Base-by-base conservation (phyloP, 2,329 filamentous ascomycete genomes). In the Ophiostoma montium region DNA sequence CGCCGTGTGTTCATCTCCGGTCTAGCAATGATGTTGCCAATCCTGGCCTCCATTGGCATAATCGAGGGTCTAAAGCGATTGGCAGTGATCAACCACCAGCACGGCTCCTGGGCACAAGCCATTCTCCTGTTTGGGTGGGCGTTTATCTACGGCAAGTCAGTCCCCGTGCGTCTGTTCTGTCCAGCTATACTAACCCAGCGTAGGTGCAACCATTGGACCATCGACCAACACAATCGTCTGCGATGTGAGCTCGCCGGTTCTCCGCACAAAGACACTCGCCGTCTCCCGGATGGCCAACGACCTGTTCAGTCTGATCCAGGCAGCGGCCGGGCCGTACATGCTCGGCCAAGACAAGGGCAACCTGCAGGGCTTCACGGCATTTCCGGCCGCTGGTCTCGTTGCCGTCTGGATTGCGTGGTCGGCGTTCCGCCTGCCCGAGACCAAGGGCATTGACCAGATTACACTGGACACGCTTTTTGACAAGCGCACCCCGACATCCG, bases 121-220 rank as follows among this genome's bases (percentile, higher is more conserved):
- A 53, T 63, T 0, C 62, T 71, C 3, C 64, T 65, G 31, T 52
- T 72, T 31, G 64, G 70, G 27, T 74, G 69, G 68, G 62, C 69
- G 2, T 51, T 57, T 30, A 39, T 56, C n/a, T 56, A 52, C 23
- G 54, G 53, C 52, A 41, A 13, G 49, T 9, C n/a, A 31, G 8
- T 27, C 23, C 23, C 23, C 23, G 23, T 27, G 8, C 23, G 23
- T 7, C 8, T 35, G 15, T 32, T 9, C 32, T 27, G 35, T 15
- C 32, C 27, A 21, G 23, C 23, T 27, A 27, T 27, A 27, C 23
- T 27, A 27, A 27, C 23, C 4, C 23, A 27, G 23, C 23, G 27
- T 23, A 55, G 55, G 55, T 13, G 54, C 53, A 2, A 51, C 52
- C 0, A 47, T 57, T 15, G 52, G 52, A 2, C 51, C 55, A 3